Percentiles rank a stretch among this genome's conserved stretches.
Evolutionary conservation across 169 alveolate species (phyloP).

Genomic region (Condylostoma magnum): DNA sequence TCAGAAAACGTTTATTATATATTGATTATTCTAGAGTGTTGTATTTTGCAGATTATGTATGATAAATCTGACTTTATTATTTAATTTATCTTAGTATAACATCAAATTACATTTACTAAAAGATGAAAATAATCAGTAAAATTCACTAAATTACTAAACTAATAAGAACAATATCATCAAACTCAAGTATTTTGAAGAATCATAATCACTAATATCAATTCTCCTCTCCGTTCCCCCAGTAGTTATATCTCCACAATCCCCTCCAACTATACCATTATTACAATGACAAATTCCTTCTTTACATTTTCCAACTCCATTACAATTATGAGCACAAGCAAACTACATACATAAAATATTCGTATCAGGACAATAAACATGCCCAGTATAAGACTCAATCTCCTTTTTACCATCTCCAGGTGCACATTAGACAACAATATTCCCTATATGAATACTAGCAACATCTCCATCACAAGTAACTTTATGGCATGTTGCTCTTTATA

Average conservation of each 20-base stretch:
- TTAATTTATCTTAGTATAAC: no score
- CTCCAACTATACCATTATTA: constrained; percentile 1
- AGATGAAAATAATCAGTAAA: no score
- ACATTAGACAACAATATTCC: constrained; percentile 12
- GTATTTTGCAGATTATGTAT: no score
- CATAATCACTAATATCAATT: no score
- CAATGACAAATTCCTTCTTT: neutral
- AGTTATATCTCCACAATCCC: neutral
- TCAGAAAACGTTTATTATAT: no score
- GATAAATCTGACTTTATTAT: no score
- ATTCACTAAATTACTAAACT: no score
- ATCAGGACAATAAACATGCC: constrained; percentile 37
- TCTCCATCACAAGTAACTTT: neutral
- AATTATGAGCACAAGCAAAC: constrained; percentile 23
- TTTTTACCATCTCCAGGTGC: constrained; percentile 35
- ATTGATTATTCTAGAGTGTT: no score
- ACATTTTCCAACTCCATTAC: constrained; percentile 5
- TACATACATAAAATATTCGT: constrained; percentile 28
- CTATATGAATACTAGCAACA: constrained; percentile 3
- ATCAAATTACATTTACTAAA: no score
- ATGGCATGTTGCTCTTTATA: neutral
- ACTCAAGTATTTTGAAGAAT: no score
- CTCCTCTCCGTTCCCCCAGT: neutral
- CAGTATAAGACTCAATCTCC: constrained; percentile 25
- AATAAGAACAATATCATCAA: no score